Evolutionary conservation across 1,284 basidiomycete species (phyloP), one percentile per base, ranked within the genome.

Genomic region (Apiotrichum domesticum): DNA sequence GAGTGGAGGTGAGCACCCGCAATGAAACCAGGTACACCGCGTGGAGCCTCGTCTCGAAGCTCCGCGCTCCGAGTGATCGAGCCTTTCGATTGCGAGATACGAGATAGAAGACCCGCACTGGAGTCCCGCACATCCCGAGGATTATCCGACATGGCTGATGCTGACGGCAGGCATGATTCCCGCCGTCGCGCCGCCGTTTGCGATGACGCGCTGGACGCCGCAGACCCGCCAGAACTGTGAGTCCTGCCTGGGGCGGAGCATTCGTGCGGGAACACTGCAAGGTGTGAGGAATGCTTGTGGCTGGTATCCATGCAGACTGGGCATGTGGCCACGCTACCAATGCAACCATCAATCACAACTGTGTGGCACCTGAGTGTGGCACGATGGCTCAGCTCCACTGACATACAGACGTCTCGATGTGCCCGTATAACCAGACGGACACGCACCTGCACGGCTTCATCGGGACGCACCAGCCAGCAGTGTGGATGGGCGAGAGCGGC

Each of bases 401-500:
- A n/a, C n/a, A n/a, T n/a, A n/a, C n/a, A 67, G 68, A 85, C 59
- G 87, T 90, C 50, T 88, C 87, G 1, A 81, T 84, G 52, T 86
- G 85, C 4, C 86, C 88, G 0, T 90, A 88, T 70, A 89, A 90
- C 70, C 81, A 84, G 71, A 86, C 85, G 0, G 82, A 82, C 58
- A 78, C 75, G 2, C 71, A 70, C 5, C 81, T 90, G 1, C 84
- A 87, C 66, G 88, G 88, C 0, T 88, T 90, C 65, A 63, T 69
- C 29, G 68, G 82, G 10, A 90, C 88, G 0, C 84, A 88, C 57
- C 88, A 90, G 66, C 89, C 89, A 0, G 89, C 89, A 0, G 90
- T 91, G 46, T 91, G 89, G 89, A 91, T 92, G 88, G 89, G 71
- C 49, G 87, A 90, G 69, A 87, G 84, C 60, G 88, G 83, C 0